Base-by-base conservation (phyloP, 176 grass and related monocot genomes). In the Aegilops sharonensis region DNA sequence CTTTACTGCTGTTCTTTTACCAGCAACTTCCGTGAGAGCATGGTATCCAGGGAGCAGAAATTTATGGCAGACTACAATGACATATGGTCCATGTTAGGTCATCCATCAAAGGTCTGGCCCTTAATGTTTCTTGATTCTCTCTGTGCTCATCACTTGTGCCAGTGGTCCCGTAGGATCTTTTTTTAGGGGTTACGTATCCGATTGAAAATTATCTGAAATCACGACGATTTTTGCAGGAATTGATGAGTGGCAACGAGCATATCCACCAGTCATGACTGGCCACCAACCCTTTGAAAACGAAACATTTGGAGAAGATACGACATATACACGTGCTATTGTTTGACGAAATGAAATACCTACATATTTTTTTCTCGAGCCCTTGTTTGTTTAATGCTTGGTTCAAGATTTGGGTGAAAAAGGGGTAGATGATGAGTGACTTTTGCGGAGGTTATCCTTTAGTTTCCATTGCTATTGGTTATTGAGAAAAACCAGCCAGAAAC, bases 201-300 rank as follows among this genome's bases (percentile, higher is more conserved):
- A 13, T 21, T 67, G 25, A 67, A 48, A 64, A 81, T 64, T 43
- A 74, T 74, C 71, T 3, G 3, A 9, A 74, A 74, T 27, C 6
- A 15, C 8, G 39, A 3, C 5, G 70, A 14, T 47, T 20, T 80
- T 66, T 5, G 39, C 13, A 25, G 59, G 59, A 64, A 79, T 79
- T 80, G 59, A 64, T 80, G 59, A 64, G 43, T 11, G 78, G 59
- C 78, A 64, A 43, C 60, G 18, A 20, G 37, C 60, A 20, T 80
- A 30, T 43, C 35, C 8, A 4, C 34, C 56, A 43, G 71, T 30
- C 5, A 25, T 1, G 81, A 83, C 52, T 15, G 56, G 42, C 72
- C 52, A 43, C 81, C 81, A 62, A 61, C 52, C 68, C 56, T 59
- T 71, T 40, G 48, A 80, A 47, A 80, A 20, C 37, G 23, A 35